Conservation (phyloP, 305 asterid species). For the Striga hermonthica region DNA sequence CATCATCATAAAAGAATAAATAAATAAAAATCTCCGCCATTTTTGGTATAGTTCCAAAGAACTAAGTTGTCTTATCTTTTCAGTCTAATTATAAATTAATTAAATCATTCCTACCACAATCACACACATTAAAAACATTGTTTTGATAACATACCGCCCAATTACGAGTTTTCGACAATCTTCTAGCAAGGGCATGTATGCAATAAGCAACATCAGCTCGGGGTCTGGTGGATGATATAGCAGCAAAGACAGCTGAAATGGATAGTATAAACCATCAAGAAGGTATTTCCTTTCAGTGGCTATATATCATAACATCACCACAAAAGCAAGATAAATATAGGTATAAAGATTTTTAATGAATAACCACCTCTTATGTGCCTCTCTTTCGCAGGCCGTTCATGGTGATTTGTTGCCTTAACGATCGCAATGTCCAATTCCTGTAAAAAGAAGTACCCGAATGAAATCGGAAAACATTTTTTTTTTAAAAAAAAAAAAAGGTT, state of each 20-base stretch:
- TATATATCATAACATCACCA: constrained; percentile 19
- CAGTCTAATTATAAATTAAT: no score
- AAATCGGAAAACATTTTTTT: constrained; percentile 23
- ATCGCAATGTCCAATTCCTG: constrained; percentile 96
- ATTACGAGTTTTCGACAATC: constrained; percentile 86
- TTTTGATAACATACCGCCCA: constrained; percentile 75
- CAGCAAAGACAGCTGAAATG: constrained; percentile 80
- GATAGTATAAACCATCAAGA: constrained; percentile 24
- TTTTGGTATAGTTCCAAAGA: no score
- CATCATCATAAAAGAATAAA: no score
- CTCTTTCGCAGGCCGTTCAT: constrained; percentile 94
- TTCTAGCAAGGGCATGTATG: constrained; percentile 91
- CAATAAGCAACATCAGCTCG: constrained; percentile 99
- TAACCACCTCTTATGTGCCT: constrained; percentile 75
- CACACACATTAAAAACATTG: neutral
- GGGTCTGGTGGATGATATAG: constrained; percentile 89
- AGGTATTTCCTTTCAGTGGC: constrained; percentile 30
- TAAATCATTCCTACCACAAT: no score
- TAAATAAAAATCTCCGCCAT: no score
- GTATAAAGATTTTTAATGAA: constrained; percentile 11
- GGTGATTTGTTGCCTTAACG: constrained; percentile 98
- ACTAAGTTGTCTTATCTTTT: no score
- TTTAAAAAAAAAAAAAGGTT: constrained; percentile 8
- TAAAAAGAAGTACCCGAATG: constrained; percentile 15
- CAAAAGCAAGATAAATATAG: constrained; percentile 8